phyloP scores from a whole-genome alignment of 441 rosid species.

The Arabidopsis lyrata region DNA sequence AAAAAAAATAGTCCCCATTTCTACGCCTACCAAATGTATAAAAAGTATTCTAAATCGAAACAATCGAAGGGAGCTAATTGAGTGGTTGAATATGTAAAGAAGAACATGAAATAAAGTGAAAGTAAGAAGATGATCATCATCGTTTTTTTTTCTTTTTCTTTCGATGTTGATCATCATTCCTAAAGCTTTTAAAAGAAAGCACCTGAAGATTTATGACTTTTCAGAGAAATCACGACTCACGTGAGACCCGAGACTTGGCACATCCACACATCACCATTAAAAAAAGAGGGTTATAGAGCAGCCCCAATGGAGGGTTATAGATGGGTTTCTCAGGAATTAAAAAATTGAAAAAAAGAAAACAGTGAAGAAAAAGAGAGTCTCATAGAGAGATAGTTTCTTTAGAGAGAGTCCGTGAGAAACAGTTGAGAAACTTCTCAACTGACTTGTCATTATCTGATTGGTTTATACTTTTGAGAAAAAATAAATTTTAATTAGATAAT shows the following conservation, averaged over 20 bases:
- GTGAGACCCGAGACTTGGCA: slow-evolving; percentile 36
- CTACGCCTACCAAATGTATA: not conserved
- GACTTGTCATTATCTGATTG: too few species aligned
- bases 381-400: too few species aligned
- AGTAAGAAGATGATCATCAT: slow-evolving; percentile 30
- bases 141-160: not conserved
- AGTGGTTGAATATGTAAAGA: slow-evolving; percentile 25
- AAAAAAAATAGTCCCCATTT: not conserved
- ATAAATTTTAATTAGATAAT: too few species aligned
- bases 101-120: slow-evolving; percentile 26
- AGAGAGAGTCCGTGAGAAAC: too few species aligned
- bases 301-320: too few species aligned
- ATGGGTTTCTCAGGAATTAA: too few species aligned
- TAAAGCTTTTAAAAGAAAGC: slow-evolving; percentile 38
- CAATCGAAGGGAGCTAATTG: slow-evolving; percentile 5
- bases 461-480: too few species aligned
- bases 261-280: slow-evolving; percentile 31
- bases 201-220: slow-evolving; percentile 44
- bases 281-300: too few species aligned
- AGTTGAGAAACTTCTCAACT: too few species aligned
- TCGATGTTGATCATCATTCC: not conserved
- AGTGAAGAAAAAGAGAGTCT: too few species aligned
- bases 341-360: too few species aligned
- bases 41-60: slow-evolving; percentile 5
- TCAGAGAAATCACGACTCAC: slow-evolving; percentile 31